Percentiles rank a stretch among this genome's conserved stretches.
These are phyloP conservation scores for Ligustrum vulgare DNA, from an alignment of 257 asterid genomes.

Conservation along the genomic window DNA sequence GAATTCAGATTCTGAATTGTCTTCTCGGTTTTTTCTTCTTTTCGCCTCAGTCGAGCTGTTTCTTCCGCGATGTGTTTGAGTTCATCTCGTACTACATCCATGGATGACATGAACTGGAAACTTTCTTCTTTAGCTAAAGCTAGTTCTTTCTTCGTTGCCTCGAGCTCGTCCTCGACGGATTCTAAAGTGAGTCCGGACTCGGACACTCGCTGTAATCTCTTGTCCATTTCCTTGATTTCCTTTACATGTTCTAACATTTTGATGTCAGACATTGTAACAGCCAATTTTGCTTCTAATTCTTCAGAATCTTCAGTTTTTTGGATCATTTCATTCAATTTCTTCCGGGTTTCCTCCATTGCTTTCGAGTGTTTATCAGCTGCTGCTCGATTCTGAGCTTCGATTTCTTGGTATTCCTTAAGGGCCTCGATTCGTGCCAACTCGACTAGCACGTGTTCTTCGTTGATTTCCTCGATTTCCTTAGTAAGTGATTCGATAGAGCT, in stretches of 20 bases:
- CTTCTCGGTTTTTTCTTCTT: slow-evolving; percentile 53
- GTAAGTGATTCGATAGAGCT: slow-evolving; percentile 42
- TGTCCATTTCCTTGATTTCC: slow-evolving; percentile 49
- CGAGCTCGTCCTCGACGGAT: slow-evolving; percentile 50
- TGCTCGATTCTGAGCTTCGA: slow-evolving; percentile 50
- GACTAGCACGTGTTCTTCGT: slow-evolving; percentile 79
- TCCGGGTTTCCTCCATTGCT: slow-evolving; percentile 42
- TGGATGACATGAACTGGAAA: slow-evolving; percentile 77
- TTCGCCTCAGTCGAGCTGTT: slow-evolving; percentile 46
- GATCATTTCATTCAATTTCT: slow-evolving; percentile 36
- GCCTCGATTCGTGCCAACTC: slow-evolving; percentile 94
- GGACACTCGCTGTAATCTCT: slow-evolving; percentile 20
- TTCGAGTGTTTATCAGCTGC: slow-evolving; percentile 37
- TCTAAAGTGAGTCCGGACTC: slow-evolving; percentile 29
- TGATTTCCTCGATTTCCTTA: slow-evolving; percentile 57
- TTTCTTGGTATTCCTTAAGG: slow-evolving; percentile 55
- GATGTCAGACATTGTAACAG: slow-evolving; percentile 50
- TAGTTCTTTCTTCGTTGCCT: slow-evolving; percentile 50
- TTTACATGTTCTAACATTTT: slow-evolving; percentile 48
- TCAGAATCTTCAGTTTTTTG: slow-evolving; percentile 39
- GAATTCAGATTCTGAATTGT: slow-evolving; percentile 58
- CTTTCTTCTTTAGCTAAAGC: slow-evolving; percentile 48
- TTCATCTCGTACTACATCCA: slow-evolving; percentile 66
- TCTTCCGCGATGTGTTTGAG: slow-evolving; percentile 52
- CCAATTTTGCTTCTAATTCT: slow-evolving; percentile 51